Evolutionary conservation across 2,329 filamentous ascomycete genomes (phyloP).

Genomic region (Nigrospora sphaerica): DNA sequence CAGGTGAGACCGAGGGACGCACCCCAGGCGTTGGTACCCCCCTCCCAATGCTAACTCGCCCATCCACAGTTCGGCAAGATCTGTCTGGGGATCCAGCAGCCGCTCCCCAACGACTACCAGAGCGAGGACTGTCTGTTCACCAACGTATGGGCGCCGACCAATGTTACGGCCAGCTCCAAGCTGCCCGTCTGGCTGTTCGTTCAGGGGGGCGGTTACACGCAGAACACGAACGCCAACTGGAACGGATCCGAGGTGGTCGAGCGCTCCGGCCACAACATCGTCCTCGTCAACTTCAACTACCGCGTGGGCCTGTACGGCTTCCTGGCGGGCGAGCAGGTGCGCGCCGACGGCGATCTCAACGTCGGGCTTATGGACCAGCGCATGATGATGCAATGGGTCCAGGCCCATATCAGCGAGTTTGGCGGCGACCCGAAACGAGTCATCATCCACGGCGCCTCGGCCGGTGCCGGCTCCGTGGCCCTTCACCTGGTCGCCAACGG

Average conservation of each 20-base stretch:
- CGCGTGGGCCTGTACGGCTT: conserved; percentile 58
- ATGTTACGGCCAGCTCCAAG: conserved; percentile 30
- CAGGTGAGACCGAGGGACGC: conserved; percentile 17
- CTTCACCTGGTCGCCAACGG: conserved; percentile 41
- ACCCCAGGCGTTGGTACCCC: neutral
- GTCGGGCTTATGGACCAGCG: conserved; percentile 58
- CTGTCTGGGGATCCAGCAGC: conserved; percentile 31
- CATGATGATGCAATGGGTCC: conserved; percentile 53
- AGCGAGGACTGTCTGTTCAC: conserved; percentile 36
- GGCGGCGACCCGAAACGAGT: conserved; percentile 53
- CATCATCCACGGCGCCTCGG: conserved; percentile 54
- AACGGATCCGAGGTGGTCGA: conserved; percentile 41
- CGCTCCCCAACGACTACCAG: conserved; percentile 19
- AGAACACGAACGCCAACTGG: conserved; percentile 42
- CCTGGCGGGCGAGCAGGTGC: conserved; percentile 48
- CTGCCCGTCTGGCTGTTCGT: conserved; percentile 49
- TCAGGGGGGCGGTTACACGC: conserved; percentile 30
- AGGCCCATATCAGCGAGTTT: conserved; percentile 50
- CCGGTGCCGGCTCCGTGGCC: conserved; percentile 52
- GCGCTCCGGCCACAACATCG: conserved; percentile 34
- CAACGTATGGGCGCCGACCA: conserved; percentile 35
- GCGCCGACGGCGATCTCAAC: conserved; percentile 51
- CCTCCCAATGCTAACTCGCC: neutral
- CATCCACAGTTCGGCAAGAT: conserved; percentile 32
- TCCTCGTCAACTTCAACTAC: conserved; percentile 57